Evolutionary conservation across 441 rosid genomes (phyloP).

Genomic region (Euphorbia celastroides): DNA sequence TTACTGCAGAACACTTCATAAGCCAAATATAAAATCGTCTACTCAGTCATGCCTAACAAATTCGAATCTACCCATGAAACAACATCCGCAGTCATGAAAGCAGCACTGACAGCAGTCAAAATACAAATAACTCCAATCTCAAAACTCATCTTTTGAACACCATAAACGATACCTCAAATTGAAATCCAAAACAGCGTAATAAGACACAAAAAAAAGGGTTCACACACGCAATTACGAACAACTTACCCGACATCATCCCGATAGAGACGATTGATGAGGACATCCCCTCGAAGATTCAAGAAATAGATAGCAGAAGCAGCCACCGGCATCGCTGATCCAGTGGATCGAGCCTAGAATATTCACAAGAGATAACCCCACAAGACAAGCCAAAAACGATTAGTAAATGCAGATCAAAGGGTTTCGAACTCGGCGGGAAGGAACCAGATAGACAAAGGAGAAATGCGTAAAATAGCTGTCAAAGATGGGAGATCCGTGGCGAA

Average conservation of each 20-base stretch:
- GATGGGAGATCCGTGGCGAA: neutral
- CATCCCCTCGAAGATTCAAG: slow-evolving; percentile 94
- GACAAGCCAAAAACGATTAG: neutral
- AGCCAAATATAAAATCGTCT: neutral
- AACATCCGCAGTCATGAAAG: neutral
- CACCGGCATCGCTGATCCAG: slow-evolving; percentile 86
- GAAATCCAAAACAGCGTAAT: neutral
- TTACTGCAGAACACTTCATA: neutral
- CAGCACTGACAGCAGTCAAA: neutral
- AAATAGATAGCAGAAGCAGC: slow-evolving; percentile 97
- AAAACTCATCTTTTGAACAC: neutral
- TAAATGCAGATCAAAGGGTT: slow-evolving; percentile 13
- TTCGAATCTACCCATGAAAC: neutral
- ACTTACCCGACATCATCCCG: slow-evolving; percentile 90
- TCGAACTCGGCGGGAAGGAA: neutral
- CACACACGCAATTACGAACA: neutral
- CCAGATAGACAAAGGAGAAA: neutral
- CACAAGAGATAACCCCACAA: neutral
- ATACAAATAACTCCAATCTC: neutral
- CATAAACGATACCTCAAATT: neutral
- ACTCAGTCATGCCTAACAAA: neutral
- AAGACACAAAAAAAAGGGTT: neutral
- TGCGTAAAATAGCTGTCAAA: neutral
- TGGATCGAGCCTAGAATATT: slow-evolving; percentile 17
- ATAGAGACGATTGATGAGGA: slow-evolving; percentile 95